Percentiles rank a stretch among this genome's conserved stretches.
Evolutionary conservation across 192 early-diverging fungal species (phyloP).

Genomic region (Coemansia sp.): DNA sequence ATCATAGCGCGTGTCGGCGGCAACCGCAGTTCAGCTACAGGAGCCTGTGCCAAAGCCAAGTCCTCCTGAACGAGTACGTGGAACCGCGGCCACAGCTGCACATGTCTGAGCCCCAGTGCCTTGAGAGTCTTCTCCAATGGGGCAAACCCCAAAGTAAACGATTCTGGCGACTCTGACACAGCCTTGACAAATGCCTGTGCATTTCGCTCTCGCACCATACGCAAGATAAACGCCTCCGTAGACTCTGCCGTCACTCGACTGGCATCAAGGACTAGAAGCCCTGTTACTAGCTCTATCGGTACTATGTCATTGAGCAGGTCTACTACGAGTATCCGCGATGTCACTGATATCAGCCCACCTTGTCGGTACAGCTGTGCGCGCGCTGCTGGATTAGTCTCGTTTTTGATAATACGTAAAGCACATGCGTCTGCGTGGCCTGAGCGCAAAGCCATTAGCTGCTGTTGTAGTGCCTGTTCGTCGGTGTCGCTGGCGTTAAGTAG

Average conservation of each 20-base stretch:
- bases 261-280: slow-evolving; percentile 86
- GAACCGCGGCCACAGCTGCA: slow-evolving; percentile 86
- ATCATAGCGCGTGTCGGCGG: slow-evolving; percentile 82
- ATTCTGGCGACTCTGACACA: slow-evolving; percentile 85
- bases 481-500: slow-evolving; percentile 71
- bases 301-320: slow-evolving; percentile 84
- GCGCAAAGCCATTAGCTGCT: slow-evolving; percentile 53
- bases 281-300: slow-evolving; percentile 75
- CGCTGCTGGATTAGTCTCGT: slow-evolving; percentile 37
- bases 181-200: slow-evolving; percentile 90
- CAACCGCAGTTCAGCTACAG: slow-evolving; percentile 77
- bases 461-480: slow-evolving; percentile 60
- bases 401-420: slow-evolving; percentile 21
- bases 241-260: slow-evolving; percentile 78
- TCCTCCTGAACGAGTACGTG: slow-evolving; percentile 28
- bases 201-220: slow-evolving; percentile 80
- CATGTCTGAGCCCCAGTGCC: slow-evolving; percentile 76
- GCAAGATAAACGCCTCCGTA: slow-evolving; percentile 88
- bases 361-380: slow-evolving; percentile 67
- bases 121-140: slow-evolving; percentile 88
- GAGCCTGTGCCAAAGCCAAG: slow-evolving; percentile 60
- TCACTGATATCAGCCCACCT: slow-evolving; percentile 85
- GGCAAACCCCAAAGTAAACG: slow-evolving; percentile 79
- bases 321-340: slow-evolving; percentile 87
- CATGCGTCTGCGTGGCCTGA: slow-evolving; percentile 43